These are phyloP conservation scores for Tetradesmus obliquus DNA, from an alignment of 139 green algal genomes.

Conservation along the genomic window DNA sequence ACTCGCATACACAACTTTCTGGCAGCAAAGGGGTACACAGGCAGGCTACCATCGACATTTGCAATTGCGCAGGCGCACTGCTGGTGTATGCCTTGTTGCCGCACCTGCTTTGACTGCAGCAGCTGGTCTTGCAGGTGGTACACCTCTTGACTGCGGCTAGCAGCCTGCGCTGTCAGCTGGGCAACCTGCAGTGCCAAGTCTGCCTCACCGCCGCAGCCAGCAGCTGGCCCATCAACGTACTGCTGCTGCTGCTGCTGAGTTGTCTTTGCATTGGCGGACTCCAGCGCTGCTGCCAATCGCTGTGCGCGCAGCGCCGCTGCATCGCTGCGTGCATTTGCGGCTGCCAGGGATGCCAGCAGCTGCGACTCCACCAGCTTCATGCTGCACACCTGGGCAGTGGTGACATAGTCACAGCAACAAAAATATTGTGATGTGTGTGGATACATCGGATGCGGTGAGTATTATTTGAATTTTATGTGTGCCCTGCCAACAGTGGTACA, in stretches of 20 bases:
- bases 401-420: background rate
- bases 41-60: background rate
- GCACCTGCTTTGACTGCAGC: conserved; percentile 54
- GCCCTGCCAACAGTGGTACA: too few relatives aligned
- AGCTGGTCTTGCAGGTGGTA: conserved; percentile 45
- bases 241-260: conserved; percentile 12
- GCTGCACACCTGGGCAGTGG: conserved; percentile 58
- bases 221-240: background rate
- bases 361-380: conserved; percentile 70
- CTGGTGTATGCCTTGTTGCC: background rate
- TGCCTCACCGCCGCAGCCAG: background rate
- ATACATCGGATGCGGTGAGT: too few relatives aligned
- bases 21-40: too few relatives aligned
- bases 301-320: conserved; percentile 51
- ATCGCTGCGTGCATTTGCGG: conserved; percentile 58
- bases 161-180: conserved; percentile 35
- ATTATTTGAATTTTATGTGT: too few relatives aligned
- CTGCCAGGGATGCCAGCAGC: conserved; percentile 59
- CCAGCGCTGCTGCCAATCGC: conserved; percentile 45
- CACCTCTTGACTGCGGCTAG: background rate
- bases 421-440: background rate
- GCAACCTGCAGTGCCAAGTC: conserved; percentile 29
- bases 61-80: background rate
- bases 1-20: too few relatives aligned
- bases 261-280: background rate